A percentile compares a stretch with the other conserved stretches of the same genome.
Conservation (phyloP, 1,139 yeast species). For the Saccharomyces hybrid region DNA sequence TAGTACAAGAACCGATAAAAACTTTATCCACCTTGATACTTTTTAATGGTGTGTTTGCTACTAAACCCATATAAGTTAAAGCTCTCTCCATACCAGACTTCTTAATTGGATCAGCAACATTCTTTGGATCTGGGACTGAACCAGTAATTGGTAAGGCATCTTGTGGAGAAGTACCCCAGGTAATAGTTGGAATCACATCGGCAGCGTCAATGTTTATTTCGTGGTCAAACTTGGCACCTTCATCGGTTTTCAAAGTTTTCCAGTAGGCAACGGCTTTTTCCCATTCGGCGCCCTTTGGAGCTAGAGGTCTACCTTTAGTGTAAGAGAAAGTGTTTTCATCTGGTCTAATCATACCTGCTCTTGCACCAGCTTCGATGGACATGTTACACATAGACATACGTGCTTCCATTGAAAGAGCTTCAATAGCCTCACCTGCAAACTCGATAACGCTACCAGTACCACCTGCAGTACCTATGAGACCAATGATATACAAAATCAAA, state of each 20-base stretch:
- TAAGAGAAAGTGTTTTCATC: conserved; percentile 83
- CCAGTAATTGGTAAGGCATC: conserved; percentile 94
- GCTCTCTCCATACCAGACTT: conserved; percentile 87
- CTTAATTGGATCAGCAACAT: conserved; percentile 62
- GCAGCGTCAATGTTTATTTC: conserved; percentile 74
- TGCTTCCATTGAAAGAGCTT: conserved; percentile 90
- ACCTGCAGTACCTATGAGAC: conserved; percentile 97
- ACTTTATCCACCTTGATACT: conserved; percentile 80
- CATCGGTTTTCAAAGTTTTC: conserved; percentile 80
- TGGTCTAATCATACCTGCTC: conserved; percentile 98
- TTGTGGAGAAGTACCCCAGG: conserved; percentile 99
- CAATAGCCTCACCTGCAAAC: conserved; percentile 92
- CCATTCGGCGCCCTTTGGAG: conserved; percentile 92
- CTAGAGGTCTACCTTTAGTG: conserved; percentile 86
- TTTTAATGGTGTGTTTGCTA: conserved; percentile 70
- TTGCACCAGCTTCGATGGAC: conserved; percentile 98
- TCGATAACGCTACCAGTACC: conserved; percentile 97
- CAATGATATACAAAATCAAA: conserved; percentile 86
- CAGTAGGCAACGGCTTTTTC: conserved; percentile 91
- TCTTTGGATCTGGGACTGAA: conserved; percentile 79
- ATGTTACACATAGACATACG: conserved; percentile 98
- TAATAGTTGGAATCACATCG: conserved; percentile 89
- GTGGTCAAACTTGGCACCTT: conserved; percentile 79
- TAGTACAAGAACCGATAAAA: conserved; percentile 96
- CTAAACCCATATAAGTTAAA: conserved; percentile 81